A percentile compares a stretch with the other conserved stretches of the same genome.
These are phyloP conservation scores for Mikania micrantha DNA, from an alignment of 129 eudicot genomes.

Conservation along the genomic window DNA sequence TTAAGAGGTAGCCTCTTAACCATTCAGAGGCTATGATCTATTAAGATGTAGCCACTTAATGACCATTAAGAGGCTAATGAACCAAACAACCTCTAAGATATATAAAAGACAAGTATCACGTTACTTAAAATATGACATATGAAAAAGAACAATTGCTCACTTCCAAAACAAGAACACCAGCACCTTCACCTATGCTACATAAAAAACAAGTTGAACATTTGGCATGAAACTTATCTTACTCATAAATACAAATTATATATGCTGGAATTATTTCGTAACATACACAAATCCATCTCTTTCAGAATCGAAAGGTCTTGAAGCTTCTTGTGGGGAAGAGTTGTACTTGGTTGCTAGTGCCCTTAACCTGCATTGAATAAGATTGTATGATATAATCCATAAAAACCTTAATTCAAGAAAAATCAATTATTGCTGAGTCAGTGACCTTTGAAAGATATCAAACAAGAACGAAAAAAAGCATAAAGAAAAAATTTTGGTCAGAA, in stretches of 20 bases:
- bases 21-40: no score
- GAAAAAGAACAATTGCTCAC: slow-evolving; percentile 36
- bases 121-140: not conserved
- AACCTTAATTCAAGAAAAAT: no score
- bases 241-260: not conserved
- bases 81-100: no score
- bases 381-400: no score
- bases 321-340: slow-evolving; percentile 68
- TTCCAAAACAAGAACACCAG: slow-evolving; percentile 89
- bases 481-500: not conserved
- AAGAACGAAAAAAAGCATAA: not conserved
- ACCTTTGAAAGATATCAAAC: no score
- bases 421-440: no score
- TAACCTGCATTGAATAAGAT: not conserved
- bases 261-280: slow-evolving; percentile 26
- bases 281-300: slow-evolving; percentile 98
- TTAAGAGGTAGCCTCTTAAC: no score
- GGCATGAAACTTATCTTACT: not conserved
- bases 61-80: no score
- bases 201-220: slow-evolving; percentile 1
- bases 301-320: slow-evolving; percentile 92
- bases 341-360: slow-evolving; percentile 83
- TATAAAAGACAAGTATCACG: not conserved
- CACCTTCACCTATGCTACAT: slow-evolving; percentile 93
- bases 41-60: no score